phyloP scores from a whole-genome alignment of 1,284 basidiomycete species.

The Wallemia mellicola region DNA sequence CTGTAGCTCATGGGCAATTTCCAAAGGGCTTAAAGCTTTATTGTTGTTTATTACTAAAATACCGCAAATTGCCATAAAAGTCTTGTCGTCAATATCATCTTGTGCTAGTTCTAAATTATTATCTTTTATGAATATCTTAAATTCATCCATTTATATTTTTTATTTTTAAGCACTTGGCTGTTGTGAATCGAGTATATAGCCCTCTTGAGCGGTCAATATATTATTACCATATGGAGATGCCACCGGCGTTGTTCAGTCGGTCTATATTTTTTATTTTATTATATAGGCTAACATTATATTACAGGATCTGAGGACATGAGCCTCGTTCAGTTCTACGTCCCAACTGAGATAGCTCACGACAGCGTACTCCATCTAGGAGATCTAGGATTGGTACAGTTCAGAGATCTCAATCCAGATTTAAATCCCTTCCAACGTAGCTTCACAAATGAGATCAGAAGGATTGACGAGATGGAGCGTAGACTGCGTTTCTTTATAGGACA shows the following conservation, averaged over 20 bases:
- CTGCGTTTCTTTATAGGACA: constrained; percentile 68
- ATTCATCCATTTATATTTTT: background rate
- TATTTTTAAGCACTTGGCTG: no score
- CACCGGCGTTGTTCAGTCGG: constrained; percentile 1
- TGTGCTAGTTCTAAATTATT: background rate
- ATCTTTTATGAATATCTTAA: background rate
- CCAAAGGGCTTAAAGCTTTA: background rate
- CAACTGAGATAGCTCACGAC: constrained; percentile 88
- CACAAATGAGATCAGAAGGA: constrained; percentile 71
- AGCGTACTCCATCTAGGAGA: constrained; percentile 84
- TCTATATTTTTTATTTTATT: background rate
- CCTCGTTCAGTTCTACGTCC: constrained; percentile 89
- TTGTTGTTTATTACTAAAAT: background rate
- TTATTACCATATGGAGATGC: background rate
- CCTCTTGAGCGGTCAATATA: background rate
- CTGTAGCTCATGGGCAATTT: background rate
- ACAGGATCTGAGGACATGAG: constrained; percentile 86
- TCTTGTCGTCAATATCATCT: background rate
- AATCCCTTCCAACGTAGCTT: constrained; percentile 98
- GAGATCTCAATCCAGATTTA: constrained; percentile 86
- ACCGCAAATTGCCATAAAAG: background rate
- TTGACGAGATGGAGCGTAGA: constrained; percentile 85
- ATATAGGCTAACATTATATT: background rate
- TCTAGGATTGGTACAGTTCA: constrained; percentile 86
- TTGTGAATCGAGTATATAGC: background rate